Evolutionary conservation across 176 grass and related monocot species (phyloP), one percentile per base, ranked within the genome.

Genomic region (Typha latifolia): DNA sequence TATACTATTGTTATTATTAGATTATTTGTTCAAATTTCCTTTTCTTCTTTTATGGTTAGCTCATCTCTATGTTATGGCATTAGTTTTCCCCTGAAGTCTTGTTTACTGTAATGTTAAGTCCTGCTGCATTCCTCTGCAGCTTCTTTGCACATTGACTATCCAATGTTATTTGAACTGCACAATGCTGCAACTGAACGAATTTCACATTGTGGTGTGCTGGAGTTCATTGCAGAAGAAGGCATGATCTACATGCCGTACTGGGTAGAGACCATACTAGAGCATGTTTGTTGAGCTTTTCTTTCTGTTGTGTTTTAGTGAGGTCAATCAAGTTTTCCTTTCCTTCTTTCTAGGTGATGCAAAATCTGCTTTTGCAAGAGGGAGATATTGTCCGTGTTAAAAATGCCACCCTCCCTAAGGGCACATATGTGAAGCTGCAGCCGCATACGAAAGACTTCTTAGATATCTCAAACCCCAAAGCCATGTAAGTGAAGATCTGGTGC

Each of bases 231-330:
- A 83, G 94, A 99, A 68, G 94, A 99, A 81, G 94, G 94, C 69
- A 87, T 99, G 94, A 90, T 99, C 66, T 93, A 99, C 81, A 99
- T 99, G 94, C 94, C 94, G 62, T 99, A 99, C 61, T 99, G 94
- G 94, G 94, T 99, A 87, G 14, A 70, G 14, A 70, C 1, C 16
- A 59, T 11, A 5, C 0, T 12, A 32, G 29, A 48, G 22, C 10
- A n/a, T 66, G 23, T 16, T 51, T 78, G 67, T 31, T 12, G 13
- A 73, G 73, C 16, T 68, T 16, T 11, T 59, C 14, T 47, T 21
- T 62, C 63, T 48, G 12, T 49, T 77, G 12, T 84, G 48, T 79
- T 43, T 49, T 20, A 21, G 82, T 57, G 57, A 31, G 73, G 61
- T 68, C 23, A 61, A 73, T 51, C 12, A 34, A 83, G 13, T 59